These are phyloP conservation scores for Heliamphora exappendiculata DNA, from an alignment of 148 eudicot species.

Conservation along the genomic window DNA sequence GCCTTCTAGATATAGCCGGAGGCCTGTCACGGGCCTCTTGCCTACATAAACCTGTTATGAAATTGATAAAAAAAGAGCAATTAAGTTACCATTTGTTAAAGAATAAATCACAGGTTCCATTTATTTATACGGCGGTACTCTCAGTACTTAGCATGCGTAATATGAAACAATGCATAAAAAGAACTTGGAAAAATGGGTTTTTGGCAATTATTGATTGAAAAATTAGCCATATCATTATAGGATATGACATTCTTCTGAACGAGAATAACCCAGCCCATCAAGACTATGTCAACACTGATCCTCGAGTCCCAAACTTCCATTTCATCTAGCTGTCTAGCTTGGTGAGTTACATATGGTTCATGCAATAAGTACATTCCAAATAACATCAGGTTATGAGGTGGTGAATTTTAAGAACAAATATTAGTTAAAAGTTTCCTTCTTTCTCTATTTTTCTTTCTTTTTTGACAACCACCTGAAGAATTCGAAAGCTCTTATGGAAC, in stretches of 20 bases:
- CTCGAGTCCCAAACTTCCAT: neutral
- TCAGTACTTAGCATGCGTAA: neutral
- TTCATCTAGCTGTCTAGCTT: neutral
- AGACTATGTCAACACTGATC: too few relatives aligned
- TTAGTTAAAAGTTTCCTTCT: too few relatives aligned
- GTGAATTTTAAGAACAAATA: too few relatives aligned
- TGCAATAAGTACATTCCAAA: neutral
- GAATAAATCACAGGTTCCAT: neutral
- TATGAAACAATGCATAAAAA: too few relatives aligned
- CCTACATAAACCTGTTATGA: slow-evolving; percentile 86
- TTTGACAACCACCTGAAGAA: too few relatives aligned
- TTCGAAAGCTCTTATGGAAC: too few relatives aligned
- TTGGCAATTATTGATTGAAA: too few relatives aligned
- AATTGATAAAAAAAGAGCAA: neutral
- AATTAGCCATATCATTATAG: too few relatives aligned
- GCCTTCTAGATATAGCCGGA: slow-evolving; percentile 89
- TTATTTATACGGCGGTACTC: neutral
- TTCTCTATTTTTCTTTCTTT: too few relatives aligned
- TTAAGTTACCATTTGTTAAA: neutral
- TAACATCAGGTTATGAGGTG: neutral
- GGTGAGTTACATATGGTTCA: neutral
- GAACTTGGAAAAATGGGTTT: too few relatives aligned
- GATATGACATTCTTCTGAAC: too few relatives aligned
- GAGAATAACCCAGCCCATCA: too few relatives aligned
- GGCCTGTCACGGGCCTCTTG: slow-evolving; percentile 90